Evolutionary conservation across 2,329 filamentous ascomycete genomes (phyloP), one percentile per base, ranked within the genome.

Genomic region (Monilinia laxa): DNA sequence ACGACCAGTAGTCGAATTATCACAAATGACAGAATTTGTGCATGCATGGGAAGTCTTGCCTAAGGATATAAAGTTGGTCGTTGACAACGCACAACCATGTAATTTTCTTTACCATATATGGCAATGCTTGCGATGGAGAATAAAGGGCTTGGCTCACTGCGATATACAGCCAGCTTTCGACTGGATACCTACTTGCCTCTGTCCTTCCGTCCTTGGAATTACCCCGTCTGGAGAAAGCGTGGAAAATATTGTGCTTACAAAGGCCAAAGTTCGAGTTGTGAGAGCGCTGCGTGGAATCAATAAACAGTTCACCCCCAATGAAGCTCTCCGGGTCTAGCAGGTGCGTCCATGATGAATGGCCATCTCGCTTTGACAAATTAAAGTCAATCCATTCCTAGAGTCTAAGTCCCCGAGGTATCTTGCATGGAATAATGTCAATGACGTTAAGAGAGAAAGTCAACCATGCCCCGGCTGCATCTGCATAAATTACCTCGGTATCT

Each of bases 61-160:
- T 49, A 20, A 60, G 7, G n/a, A 7, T 51, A 11, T 38, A 14
- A 23, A 35, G 7, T 60, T 12, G 42, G 10, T 25, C 16, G 55
- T 25, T 45, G 18, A 58, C 23, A 16, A 1, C 12, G 5, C 58
- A 23, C 1, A 20, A 16, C 45, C 20, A 18, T 38, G 58, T 4
- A 12, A 60, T 38, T 60, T 5, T 51, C 7, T 20, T 11, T 38
- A 38, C n/a, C 28, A 51, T 51, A 51, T 49, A 51, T 51, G 28
- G 42, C 5, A 60, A 51, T 60, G n/a, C 28, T 60, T 60, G 58
- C n/a, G 28, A 60, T 9, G n/a, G n/a, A 35, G 35, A 38, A 23
- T 51, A 38, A 45, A 35, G n/a, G 28, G 23, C n/a, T 38, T 38
- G 31, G 45, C 14, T 20, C 23, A 9, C 18, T 49, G 28, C 20